Conservation (phyloP, 176 grass and related monocot species). For the Metroxylon sagu region DNA sequence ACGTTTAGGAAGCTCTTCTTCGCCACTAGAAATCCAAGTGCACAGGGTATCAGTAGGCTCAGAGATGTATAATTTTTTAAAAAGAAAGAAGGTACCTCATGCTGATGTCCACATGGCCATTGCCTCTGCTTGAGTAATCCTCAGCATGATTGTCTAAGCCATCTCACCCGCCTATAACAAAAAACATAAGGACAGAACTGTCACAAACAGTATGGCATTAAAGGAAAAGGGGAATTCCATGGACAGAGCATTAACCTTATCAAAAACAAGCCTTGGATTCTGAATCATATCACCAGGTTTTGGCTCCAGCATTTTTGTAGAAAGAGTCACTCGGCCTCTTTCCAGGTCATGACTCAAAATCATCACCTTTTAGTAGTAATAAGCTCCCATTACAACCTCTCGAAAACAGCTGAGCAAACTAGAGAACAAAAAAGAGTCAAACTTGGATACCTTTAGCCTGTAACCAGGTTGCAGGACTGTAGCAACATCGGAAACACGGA, state of each 20-base stretch:
- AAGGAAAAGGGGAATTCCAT: not conserved
- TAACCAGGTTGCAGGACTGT: conserved; percentile 89
- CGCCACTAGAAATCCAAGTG: too few species aligned
- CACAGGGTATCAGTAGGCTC: too few species aligned
- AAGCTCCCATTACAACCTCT: conserved; percentile 6
- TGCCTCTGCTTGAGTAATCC: conserved; percentile 89
- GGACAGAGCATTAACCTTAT: conserved; percentile 42
- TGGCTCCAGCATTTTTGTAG: conserved; percentile 90
- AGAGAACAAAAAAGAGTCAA: not conserved
- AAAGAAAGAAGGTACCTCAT: conserved; percentile 44
- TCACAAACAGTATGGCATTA: conserved; percentile 4
- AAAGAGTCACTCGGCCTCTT: conserved; percentile 86
- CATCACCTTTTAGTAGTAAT: conserved; percentile 54
- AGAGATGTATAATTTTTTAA: too few species aligned
- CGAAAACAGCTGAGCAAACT: not conserved
- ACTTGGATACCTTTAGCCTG: conserved; percentile 63
- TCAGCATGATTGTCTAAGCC: conserved; percentile 92
- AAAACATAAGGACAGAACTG: conserved; percentile 9
- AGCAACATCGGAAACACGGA: conserved; percentile 72
- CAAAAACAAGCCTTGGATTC: conserved; percentile 84
- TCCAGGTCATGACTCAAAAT: conserved; percentile 90
- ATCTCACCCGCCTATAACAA: conserved; percentile 75
- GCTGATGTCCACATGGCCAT: conserved; percentile 95
- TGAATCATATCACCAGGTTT: conserved; percentile 96
- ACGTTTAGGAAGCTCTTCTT: too few species aligned